Evolutionary conservation across 1,284 basidiomycete species (phyloP), one percentile per base, ranked within the genome.

Genomic region (Microbotryum lychnidis-dioicae): DNA sequence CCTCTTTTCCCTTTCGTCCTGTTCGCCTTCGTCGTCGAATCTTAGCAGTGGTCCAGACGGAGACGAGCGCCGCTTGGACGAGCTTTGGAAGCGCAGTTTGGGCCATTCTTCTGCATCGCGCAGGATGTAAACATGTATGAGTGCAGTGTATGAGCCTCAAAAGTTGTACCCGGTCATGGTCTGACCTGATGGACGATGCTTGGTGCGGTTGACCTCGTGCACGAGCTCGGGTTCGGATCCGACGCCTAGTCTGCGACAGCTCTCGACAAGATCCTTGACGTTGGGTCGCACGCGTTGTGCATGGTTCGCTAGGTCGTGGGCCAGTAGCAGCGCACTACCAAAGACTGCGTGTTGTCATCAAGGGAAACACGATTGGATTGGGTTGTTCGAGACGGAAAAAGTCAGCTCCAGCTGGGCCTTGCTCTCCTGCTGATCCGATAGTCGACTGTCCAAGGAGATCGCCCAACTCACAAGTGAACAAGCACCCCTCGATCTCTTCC

Each of bases 281-380:
- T 29, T 66, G 14, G 65, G 65, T 23, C 50, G 29, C 10, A 57
- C 54, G 20, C 65, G 45, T 20, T 62, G 44, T 2, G 44, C 57
- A 16, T 58, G 56, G 20, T 66, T 60, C 5, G 65, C 65, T n/a
- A 66, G 57, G 7, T 60, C 47, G 20, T 64, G 62, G 6, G 65
- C 53, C 16, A 50, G 47, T 4, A 16, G 12, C 9, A 64, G 3
- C 14, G 64, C 49, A 44, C 42, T 50, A 4, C 46, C 65, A 47
- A 66, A 60, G 52, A 66, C 65, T 66, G 54, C 5, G 7, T 7
- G 45, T 21, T 1, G 37, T n/a, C 23, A 23, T 9, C 21, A 21
- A 42, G 20, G 4, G 37, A 53, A 53, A 31, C 4, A 4, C 23
- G 37, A 18, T 2, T n/a, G n/a, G n/a, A n/a, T n/a, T 3, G 37